Conservation (phyloP, 2,329 filamentous ascomycete genomes). For the Aspergillus fructus region DNA sequence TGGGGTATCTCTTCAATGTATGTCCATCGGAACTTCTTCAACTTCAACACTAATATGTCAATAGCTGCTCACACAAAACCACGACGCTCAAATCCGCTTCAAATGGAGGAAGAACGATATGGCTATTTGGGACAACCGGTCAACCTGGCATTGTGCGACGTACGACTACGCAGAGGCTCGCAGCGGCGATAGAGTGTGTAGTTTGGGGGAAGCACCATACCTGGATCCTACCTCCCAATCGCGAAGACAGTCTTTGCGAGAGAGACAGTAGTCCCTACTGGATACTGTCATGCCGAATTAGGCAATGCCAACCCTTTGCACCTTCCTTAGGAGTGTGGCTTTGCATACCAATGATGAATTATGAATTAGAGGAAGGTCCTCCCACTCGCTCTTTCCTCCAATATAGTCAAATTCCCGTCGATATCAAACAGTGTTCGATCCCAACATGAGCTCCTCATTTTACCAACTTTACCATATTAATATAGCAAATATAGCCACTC, state of each 20-base stretch:
- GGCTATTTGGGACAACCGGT: conserved; percentile 25
- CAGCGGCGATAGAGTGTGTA: conserved; percentile 50
- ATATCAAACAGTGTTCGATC: too few species aligned
- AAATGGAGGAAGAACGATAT: conserved; percentile 52
- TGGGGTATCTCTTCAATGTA: conserved; percentile 44
- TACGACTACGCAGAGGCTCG: conserved; percentile 39
- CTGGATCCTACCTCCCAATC: conserved; percentile 44
- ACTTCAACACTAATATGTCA: not conserved
- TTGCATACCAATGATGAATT: too few species aligned
- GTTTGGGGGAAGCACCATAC: conserved; percentile 54
- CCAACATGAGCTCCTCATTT: too few species aligned
- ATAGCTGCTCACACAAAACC: conserved; percentile 44
- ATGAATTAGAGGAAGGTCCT: too few species aligned
- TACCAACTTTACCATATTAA: too few species aligned
- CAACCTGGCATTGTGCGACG: conserved; percentile 46
- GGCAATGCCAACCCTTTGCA: too few species aligned
- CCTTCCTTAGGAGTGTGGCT: too few species aligned
- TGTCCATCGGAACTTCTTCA: not conserved
- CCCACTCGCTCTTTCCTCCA: too few species aligned
- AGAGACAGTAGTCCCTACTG: not conserved
- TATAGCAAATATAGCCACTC: too few species aligned
- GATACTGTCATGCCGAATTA: too few species aligned
- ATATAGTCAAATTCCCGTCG: too few species aligned
- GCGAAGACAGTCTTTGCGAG: conserved; percentile 36
- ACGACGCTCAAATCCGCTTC: conserved; percentile 52